These are phyloP conservation scores for Persicaria tinctoria DNA, from an alignment of 148 eudicot species.

Conservation along the genomic window DNA sequence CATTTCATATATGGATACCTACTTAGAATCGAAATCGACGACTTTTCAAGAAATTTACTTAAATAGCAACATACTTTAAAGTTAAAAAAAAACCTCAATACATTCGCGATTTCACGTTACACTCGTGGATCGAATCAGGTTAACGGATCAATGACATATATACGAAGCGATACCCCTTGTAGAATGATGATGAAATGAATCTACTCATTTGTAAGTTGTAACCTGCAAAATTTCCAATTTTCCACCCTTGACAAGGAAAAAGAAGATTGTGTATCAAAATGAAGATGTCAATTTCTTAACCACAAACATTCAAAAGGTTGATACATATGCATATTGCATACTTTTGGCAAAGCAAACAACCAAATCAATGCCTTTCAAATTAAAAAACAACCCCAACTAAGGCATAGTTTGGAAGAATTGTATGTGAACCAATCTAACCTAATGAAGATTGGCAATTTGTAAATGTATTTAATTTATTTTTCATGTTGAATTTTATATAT, in stretches of 20 bases:
- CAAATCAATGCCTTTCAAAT: not conserved
- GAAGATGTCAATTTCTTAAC: too few relatives aligned
- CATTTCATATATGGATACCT: not conserved
- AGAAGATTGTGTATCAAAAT: too few relatives aligned
- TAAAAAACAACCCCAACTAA: not conserved
- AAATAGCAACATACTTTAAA: too few relatives aligned
- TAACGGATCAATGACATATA: too few relatives aligned
- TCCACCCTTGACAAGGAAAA: too few relatives aligned
- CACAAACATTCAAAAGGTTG: not conserved
- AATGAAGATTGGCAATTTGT: not conserved
- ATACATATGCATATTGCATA: not conserved
- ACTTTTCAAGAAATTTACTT: not conserved
- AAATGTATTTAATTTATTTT: not conserved
- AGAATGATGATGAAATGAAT: too few relatives aligned
- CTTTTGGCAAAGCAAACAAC: slow-evolving; percentile 6
- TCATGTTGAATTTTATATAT: not conserved
- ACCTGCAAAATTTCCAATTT: too few relatives aligned
- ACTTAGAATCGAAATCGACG: not conserved
- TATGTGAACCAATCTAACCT: not conserved
- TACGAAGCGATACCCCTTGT: too few relatives aligned
- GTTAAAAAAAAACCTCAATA: too few relatives aligned
- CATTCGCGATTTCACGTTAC: too few relatives aligned
- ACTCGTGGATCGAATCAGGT: too few relatives aligned
- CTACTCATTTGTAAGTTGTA: too few relatives aligned
- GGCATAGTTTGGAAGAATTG: not conserved